These are phyloP conservation scores for Termitomyces sp. DNA, from an alignment of 768 basidiomycete genomes.

Conservation along the genomic window DNA sequence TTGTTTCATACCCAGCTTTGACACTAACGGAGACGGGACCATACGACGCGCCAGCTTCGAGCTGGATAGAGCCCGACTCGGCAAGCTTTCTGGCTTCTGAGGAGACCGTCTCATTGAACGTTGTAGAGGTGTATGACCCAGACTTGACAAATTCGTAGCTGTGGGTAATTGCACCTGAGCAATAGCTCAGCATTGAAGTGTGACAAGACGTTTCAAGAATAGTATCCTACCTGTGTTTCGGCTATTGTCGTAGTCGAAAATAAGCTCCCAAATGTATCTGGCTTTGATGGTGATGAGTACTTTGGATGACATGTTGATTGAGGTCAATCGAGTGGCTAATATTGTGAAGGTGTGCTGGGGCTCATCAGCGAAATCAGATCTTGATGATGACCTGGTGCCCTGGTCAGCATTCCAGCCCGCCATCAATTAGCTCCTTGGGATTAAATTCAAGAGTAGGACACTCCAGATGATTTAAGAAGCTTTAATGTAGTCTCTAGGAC, in stretches of 20 bases:
- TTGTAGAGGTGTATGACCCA: neutral
- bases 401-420: no score
- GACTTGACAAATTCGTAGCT: neutral
- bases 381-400: no score
- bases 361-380: neutral
- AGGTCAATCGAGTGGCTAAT: neutral
- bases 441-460: no score
- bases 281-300: neutral
- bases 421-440: no score
- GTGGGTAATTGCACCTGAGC: neutral
- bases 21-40: constrained; percentile 3
- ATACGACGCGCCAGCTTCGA: constrained; percentile 6
- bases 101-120: constrained; percentile 3
- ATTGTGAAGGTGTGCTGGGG: neutral
- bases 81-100: neutral
- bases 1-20: neutral
- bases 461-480: no score
- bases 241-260: neutral
- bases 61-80: neutral
- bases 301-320: neutral
- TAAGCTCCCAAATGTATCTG: neutral
- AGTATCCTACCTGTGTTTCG: neutral
- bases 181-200: no score
- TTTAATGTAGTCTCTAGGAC: no score
- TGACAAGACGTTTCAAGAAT: no score